A percentile compares a stretch with the other conserved stretches of the same genome.
Evolutionary conservation across 371 early-diverging fungal species (phyloP).

Genomic region (Saksenaea vasiformis): DNA sequence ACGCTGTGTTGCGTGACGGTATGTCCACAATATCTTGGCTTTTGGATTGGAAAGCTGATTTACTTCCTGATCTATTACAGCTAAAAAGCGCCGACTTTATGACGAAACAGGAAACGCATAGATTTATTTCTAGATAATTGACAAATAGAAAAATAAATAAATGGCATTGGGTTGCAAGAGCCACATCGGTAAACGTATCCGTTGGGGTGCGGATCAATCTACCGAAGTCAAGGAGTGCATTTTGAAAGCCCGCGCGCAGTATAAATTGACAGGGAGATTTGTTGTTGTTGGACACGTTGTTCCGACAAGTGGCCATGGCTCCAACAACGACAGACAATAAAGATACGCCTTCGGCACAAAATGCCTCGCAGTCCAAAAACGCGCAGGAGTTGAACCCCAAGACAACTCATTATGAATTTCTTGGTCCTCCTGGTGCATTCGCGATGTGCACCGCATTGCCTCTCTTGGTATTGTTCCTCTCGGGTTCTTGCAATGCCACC

Average conservation of each 20-base stretch:
- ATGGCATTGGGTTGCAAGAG: background rate
- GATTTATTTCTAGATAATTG: background rate
- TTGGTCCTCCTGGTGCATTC: constrained; percentile 82
- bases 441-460: constrained; percentile 66
- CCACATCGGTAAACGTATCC: background rate
- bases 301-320: background rate
- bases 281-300: background rate
- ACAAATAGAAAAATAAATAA: background rate
- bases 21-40: constrained; percentile 10
- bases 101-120: constrained; percentile 29
- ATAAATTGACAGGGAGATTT: background rate
- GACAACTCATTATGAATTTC: constrained; percentile 72
- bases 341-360: background rate
- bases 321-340: background rate
- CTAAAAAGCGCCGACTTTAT: constrained; percentile 32
- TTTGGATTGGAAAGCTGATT: background rate
- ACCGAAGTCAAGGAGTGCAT: background rate
- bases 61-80: constrained; percentile 6
- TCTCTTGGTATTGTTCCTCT: constrained; percentile 53
- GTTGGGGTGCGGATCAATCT: background rate
- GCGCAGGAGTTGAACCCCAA: constrained; percentile 48
- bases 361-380: background rate
- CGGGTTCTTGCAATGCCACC: constrained; percentile 37
- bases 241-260: background rate
- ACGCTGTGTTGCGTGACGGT: constrained; percentile 61